Evolutionary conservation across 2,329 filamentous ascomycete genomes (phyloP).

Genomic region (Chaetothyriales sp.): DNA sequence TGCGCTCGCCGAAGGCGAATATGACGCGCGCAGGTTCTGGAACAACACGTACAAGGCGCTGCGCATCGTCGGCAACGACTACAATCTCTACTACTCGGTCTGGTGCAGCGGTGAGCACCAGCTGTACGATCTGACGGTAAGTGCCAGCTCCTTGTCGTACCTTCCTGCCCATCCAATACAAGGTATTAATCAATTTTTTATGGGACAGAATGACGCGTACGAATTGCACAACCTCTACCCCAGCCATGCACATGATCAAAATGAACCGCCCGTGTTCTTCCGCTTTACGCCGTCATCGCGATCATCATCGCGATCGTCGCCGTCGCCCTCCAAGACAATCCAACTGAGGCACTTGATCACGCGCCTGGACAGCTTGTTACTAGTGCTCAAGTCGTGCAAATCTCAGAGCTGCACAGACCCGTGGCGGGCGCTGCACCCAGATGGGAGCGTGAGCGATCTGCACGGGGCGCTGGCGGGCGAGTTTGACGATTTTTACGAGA

Average conservation of each 20-base stretch:
- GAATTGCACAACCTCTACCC: conserved; percentile 22
- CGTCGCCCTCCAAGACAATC: conserved; percentile 4
- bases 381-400: conserved; percentile 28
- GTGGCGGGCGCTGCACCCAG: conserved; percentile 25
- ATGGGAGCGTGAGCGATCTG: conserved; percentile 20
- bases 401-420: conserved; percentile 24
- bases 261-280: background rate
- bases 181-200: background rate
- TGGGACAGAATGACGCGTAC: conserved; percentile 23
- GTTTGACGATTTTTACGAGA: conserved; percentile 23
- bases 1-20: conserved; percentile 22
- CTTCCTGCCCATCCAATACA: too few species aligned
- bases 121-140: conserved; percentile 27
- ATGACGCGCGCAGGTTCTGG: conserved; percentile 3
- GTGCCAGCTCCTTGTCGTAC: conserved; percentile 1
- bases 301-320: background rate
- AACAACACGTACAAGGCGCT: conserved; percentile 27
- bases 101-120: conserved; percentile 30
- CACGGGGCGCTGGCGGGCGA: conserved; percentile 20
- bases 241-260: background rate
- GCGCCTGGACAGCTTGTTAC: conserved; percentile 24
- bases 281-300: background rate
- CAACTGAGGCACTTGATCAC: conserved; percentile 12
- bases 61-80: conserved; percentile 23
- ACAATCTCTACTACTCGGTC: conserved; percentile 28